Conservation (phyloP, 179 eudicot genomes). For the Spergularia azorica region DNA sequence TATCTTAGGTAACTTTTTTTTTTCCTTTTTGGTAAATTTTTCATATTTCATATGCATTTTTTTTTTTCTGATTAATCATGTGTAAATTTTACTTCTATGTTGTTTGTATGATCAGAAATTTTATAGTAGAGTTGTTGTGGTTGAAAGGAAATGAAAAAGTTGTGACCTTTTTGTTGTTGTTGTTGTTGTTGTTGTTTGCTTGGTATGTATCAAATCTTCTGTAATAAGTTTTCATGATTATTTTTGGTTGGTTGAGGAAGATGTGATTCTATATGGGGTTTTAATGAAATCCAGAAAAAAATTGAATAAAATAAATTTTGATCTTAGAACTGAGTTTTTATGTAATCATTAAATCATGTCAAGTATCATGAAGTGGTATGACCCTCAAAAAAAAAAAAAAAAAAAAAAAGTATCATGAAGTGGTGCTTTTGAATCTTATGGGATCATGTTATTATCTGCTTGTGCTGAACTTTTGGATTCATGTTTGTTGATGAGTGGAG, state of each 20-base stretch:
- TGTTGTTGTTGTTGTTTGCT: not conserved
- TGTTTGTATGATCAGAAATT: not conserved
- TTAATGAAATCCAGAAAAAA: not conserved
- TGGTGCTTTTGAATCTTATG: slow-evolving; percentile 15
- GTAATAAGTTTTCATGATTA: not conserved
- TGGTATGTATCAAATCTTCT: slow-evolving; percentile 18
- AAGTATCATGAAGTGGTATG: slow-evolving; percentile 10
- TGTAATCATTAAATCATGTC: not conserved
- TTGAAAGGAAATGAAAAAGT: not conserved
- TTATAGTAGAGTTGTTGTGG: not conserved
- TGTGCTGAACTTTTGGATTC: slow-evolving; percentile 12
- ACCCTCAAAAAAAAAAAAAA: too few species aligned
- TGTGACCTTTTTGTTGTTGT: slow-evolving; percentile 9
- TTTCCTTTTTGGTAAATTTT: not conserved
- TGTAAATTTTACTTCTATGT: not conserved
- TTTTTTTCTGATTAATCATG: too few species aligned
- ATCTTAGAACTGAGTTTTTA: slow-evolving; percentile 10
- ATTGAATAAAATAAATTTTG: slow-evolving; percentile 1
- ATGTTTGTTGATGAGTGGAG: slow-evolving; percentile 3
- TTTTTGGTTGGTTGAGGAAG: not conserved
- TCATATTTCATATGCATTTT: not conserved
- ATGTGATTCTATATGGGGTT: slow-evolving; percentile 1
- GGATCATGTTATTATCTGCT: not conserved
- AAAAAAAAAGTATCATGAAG: slow-evolving; percentile 10
- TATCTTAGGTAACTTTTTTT: slow-evolving; percentile 38